phyloP scores from a whole-genome alignment of 495 filamentous ascomycete species.

The Penicillium macrosclerotiorum region DNA sequence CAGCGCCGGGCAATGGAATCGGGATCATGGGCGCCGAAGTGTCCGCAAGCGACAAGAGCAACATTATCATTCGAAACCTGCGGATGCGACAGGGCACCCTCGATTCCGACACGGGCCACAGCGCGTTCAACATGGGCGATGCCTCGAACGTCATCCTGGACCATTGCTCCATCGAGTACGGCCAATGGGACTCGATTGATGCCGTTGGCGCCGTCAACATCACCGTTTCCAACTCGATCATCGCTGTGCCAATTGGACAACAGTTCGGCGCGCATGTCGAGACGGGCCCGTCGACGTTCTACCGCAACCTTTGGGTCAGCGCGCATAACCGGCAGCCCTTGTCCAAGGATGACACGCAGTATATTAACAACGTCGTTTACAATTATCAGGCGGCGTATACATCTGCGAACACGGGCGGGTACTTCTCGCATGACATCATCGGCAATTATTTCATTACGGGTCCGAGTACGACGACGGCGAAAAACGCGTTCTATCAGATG shows the following conservation, averaged over 20 bases:
- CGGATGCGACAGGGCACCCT: background rate
- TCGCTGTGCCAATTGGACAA: background rate
- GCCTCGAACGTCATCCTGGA: background rate
- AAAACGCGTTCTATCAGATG: background rate
- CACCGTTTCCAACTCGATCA: background rate
- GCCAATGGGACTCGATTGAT: background rate
- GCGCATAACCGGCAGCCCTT: background rate
- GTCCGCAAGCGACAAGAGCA: background rate
- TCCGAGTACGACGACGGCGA: background rate
- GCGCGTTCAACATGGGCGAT: background rate
- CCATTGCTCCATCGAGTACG: background rate
- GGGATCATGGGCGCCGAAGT: background rate
- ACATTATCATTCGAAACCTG: background rate
- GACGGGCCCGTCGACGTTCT: background rate
- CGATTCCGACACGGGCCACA: background rate
- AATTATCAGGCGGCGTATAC: background rate
- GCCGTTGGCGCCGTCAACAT: background rate
- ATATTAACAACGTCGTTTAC: background rate
- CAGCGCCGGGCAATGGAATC: background rate
- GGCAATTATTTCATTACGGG: slow-evolving; percentile 1
- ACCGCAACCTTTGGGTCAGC: background rate
- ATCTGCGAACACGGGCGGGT: background rate
- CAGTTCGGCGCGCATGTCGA: background rate
- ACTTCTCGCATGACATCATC: background rate
- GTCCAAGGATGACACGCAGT: background rate